These are phyloP conservation scores for Nicotiana knightiana DNA, from an alignment of 257 asterid genomes.

Conservation along the genomic window DNA sequence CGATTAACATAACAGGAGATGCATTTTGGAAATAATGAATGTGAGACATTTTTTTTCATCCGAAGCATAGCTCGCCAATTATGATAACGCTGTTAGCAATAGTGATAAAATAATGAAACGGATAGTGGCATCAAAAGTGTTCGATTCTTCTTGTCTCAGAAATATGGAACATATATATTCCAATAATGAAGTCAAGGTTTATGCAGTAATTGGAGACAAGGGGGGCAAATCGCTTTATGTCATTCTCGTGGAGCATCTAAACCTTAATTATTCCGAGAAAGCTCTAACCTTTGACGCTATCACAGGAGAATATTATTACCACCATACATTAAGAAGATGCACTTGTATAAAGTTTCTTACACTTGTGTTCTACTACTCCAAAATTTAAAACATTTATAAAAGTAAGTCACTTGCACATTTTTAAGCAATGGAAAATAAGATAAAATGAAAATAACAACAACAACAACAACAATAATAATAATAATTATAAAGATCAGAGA, in stretches of 20 bases:
- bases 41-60: too few relatives aligned
- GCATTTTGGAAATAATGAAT: neutral
- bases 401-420: neutral
- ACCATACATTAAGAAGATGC: neutral
- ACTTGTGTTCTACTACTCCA: neutral
- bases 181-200: constrained; percentile 5
- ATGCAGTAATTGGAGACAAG: neutral
- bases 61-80: neutral
- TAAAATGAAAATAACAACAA: neutral
- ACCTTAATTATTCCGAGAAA: constrained; percentile 9
- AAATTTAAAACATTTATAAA: neutral
- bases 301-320: neutral
- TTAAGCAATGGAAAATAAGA: neutral
- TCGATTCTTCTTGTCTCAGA: neutral
- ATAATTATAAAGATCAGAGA: too few relatives aligned
- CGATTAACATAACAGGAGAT: neutral
- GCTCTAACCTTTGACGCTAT: neutral
- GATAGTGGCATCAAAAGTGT: neutral
- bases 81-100: neutral
- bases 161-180: constrained; percentile 4
- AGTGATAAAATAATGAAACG: neutral
- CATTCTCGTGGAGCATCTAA: neutral
- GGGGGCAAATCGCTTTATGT: neutral
- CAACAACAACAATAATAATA: neutral
- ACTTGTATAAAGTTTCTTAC: neutral